Evolutionary conservation across 176 grass and related monocot genomes (phyloP), one percentile per base, ranked within the genome.

Genomic region (Elaeis guineensis): DNA sequence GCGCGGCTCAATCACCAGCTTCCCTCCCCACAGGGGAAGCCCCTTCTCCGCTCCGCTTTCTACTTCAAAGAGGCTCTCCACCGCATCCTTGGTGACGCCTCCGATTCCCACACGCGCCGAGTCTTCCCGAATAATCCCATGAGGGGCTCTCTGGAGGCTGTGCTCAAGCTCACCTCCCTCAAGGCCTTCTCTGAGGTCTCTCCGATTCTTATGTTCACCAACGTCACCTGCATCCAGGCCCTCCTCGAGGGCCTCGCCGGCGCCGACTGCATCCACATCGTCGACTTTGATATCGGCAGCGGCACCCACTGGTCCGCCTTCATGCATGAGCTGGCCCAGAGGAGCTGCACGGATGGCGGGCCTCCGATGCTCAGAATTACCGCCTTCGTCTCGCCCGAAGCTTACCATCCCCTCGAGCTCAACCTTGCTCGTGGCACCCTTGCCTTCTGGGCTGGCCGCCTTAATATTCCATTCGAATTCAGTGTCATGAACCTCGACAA

Each of bases 1-100:
- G 93, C 87, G 93, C 93, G 93, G 93, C 87, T 97, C 93, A 97
- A 97, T 97, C 93, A 97, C 29, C 83, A 85, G 78, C 87, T 97
- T 69, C 84, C 93, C 58, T 75, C 72, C 52, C 81, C 84, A 6
- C 16, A 79, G 28, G 93, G 87, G 83, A 90, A 97, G 87, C 81
- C 93, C 72, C 78, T 97, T 73, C 63, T 89, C 48, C 92, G 92
- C 73, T 90, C 92, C 26, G 86, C 86, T 72, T 96, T 75, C 73
- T 96, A 96, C 78, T 80, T 90, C 83, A 96, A 82, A 78, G 86
- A 96, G 61, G 83, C 80, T 19, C 92, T 96, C 69, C 77, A 80
- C 59, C 83, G 81, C 77, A 72, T 77, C 69, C 75, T 90, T 59
- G 57, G 77, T 17, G 78, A 81, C 29, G 51, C 53, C 17, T 17